Evolutionary conservation across 208 protist genomes (phyloP).

Genomic region (Leishmania tarentolae): DNA sequence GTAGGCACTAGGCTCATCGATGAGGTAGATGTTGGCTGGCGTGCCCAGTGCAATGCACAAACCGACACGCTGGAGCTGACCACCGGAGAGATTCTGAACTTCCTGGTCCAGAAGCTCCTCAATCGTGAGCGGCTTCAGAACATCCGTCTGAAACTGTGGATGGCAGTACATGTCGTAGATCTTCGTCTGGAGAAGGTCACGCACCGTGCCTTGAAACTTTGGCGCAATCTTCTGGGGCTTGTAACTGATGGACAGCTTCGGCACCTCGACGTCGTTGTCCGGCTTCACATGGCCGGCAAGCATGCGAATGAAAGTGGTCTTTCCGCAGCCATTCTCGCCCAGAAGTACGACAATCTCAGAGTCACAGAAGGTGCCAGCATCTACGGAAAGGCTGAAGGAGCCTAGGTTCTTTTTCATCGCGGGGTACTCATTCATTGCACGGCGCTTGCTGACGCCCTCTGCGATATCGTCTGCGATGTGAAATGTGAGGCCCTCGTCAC

Average conservation of each 20-base stretch:
- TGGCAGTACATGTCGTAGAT: slow-evolving; percentile 97
- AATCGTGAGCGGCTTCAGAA: slow-evolving; percentile 98
- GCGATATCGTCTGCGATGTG: slow-evolving; percentile 85
- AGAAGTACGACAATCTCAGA: slow-evolving; percentile 99
- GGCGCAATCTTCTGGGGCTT: slow-evolving; percentile 99
- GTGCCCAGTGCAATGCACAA: slow-evolving; percentile 98
- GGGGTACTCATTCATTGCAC: slow-evolving; percentile 94
- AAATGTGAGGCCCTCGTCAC: slow-evolving; percentile 98
- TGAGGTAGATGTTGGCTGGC: slow-evolving; percentile 99
- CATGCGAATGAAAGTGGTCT: slow-evolving; percentile 99
- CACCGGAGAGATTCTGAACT: slow-evolving; percentile 98
- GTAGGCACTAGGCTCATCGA: slow-evolving; percentile 99
- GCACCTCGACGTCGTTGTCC: slow-evolving; percentile 90
- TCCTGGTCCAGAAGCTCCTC: slow-evolving; percentile 98
- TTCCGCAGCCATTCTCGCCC: slow-evolving; percentile 99
- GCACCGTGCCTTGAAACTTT: slow-evolving; percentile 97
- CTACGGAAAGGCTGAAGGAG: slow-evolving; percentile 94
- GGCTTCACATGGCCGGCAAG: slow-evolving; percentile 95
- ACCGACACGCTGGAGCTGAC: slow-evolving; percentile 99
- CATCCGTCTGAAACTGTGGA: slow-evolving; percentile 99
- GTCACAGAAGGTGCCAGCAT: slow-evolving; percentile 96
- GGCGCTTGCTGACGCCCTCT: slow-evolving; percentile 75
- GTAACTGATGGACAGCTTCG: slow-evolving; percentile 98
- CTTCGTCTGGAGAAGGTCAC: slow-evolving; percentile 96
- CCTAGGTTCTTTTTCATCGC: slow-evolving; percentile 97